Base-by-base conservation (phyloP, 2,329 filamentous ascomycete genomes). In the Cladosporium sp. region DNA sequence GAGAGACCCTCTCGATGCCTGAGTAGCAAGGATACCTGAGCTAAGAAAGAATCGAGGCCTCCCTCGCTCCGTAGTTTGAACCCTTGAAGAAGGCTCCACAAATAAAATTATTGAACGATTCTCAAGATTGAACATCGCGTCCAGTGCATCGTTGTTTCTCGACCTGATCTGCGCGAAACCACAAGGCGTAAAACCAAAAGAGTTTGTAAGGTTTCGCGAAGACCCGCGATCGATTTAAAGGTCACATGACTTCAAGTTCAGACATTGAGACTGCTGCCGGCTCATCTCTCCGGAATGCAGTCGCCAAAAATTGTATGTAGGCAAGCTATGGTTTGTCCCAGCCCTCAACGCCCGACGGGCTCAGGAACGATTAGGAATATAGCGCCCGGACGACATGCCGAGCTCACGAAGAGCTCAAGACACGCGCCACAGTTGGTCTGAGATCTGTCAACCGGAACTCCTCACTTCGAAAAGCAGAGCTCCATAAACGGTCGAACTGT, bases 391-490 rank as follows among this genome's bases (percentile, higher is more conserved):
- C 81, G 80, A 78, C 74, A 78, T 81, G 83, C 86, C 84, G 86
- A 87, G 86, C 86, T 92, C 89, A 90, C 85, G 76, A 80, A 86
- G 88, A 75, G 68, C 71, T 73, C 73, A 74, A 82, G 78, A 80
- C 80, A 80, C 83, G 68, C 65, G 71, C 69, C 71, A 51, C 70
- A 81, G 80, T 95, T 86, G 76, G 80, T 97, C 90, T 96, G 80
- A 92, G 90, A 95, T 89, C 91, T 95, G 93, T 96, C 92, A 91
- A 93, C 92, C 88, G 90, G 91, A 93, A 84, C 81, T 90, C 90
- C 93, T 87, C 91, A 92, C 61, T 64, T 62, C 59, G 30, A 88
- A 75, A 76, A 73, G 76, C 64, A 86, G 88, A 92, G 88, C 89
- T 93, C 91, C 91, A 89, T 92, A 78, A 79, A 86, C 88, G 52